Conservation (phyloP, 805 yeast species). For the Scheffersomyces stipitis region DNA sequence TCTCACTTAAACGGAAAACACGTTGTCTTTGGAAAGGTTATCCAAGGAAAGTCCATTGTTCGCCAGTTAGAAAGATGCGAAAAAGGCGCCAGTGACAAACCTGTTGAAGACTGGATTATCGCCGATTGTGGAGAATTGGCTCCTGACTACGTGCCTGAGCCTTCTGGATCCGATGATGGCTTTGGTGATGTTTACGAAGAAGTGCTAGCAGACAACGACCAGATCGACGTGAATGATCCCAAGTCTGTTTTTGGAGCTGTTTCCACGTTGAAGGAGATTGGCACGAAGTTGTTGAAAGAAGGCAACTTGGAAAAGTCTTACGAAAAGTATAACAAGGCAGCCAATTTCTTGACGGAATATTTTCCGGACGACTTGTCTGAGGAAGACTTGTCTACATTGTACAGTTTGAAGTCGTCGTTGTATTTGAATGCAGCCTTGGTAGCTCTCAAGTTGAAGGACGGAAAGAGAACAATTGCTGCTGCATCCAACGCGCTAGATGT, state of each 20-base stretch:
- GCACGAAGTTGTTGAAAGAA: constrained; percentile 70
- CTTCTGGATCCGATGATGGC: constrained; percentile 61
- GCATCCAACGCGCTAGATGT: constrained; percentile 67
- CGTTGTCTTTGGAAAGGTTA: constrained; percentile 91
- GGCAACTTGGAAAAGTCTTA: constrained; percentile 58
- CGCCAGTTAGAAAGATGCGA: constrained; percentile 72
- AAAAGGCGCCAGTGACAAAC: constrained; percentile 69
- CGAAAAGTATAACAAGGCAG: constrained; percentile 72
- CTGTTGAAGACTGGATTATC: constrained; percentile 67
- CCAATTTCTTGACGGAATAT: constrained; percentile 66
- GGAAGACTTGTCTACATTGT: constrained; percentile 49
- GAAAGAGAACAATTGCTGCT: constrained; percentile 53
- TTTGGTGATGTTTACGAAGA: constrained; percentile 86
- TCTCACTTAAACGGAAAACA: constrained; percentile 96
- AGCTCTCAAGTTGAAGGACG: constrained; percentile 61
- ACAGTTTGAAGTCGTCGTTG: constrained; percentile 60
- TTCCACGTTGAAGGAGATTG: constrained; percentile 67
- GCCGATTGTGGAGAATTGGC: constrained; percentile 78
- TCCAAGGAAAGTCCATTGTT: constrained; percentile 76
- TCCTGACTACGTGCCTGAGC: constrained; percentile 53
- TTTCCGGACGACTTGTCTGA: constrained; percentile 67
- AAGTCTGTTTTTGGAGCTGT: constrained; percentile 68
- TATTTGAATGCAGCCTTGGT: constrained; percentile 74
- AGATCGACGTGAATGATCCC: constrained; percentile 58
- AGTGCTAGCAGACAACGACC: constrained; percentile 69